Evolutionary conservation across 148 eudicot genomes (phyloP), one percentile per base, ranked within the genome.

Genomic region (Rhododendron simsii): DNA sequence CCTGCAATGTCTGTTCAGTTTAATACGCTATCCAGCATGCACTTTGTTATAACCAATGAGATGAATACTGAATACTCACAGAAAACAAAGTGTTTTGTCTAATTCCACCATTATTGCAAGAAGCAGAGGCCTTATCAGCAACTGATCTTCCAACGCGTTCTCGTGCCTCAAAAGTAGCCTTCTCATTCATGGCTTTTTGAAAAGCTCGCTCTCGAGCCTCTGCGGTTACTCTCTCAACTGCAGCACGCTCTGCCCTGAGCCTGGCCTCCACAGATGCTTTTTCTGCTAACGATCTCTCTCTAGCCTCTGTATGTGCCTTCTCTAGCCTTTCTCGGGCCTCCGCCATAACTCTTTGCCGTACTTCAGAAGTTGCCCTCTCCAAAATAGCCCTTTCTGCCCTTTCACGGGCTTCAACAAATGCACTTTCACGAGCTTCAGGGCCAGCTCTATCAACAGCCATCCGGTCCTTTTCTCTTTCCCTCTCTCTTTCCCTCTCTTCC

Each of bases 391-490:
- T 92, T 89, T 92, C 95, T 75, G 92, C 91, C 87, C 91, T 92
- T 63, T 91, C 98, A 67, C 93, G 93, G 79, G 92, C 89, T 85
- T 93, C 98, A 48, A 85, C 88, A 88, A 83, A 93, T 86, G 95
- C 93, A 86, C 93, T 93, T 81, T 92, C 98, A 84, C 88, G 92
- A 88, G 93, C 93, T 91, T 95, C 99, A 81, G 87, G 91, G 75
- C 89, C 91, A 67, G 94, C 95, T 79, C 89, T 74, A 61, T 93
- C 96, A 84, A 94, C 94, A 86, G 95, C 93, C 95, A 93, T 95
- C 84, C 96, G 91, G 88, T 98, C 99, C 91, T 98, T 98, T 87
- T 93, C 96, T 90, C 98, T 93, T 89, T 98, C 99, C 91, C 95
- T 93, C 86, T 95, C 95, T 87, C 99, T 93, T 82, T 97, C 99